Base-by-base conservation (phyloP, 2,329 filamentous ascomycete species). In the Xenosphaeropsis pyriputrescens region DNA sequence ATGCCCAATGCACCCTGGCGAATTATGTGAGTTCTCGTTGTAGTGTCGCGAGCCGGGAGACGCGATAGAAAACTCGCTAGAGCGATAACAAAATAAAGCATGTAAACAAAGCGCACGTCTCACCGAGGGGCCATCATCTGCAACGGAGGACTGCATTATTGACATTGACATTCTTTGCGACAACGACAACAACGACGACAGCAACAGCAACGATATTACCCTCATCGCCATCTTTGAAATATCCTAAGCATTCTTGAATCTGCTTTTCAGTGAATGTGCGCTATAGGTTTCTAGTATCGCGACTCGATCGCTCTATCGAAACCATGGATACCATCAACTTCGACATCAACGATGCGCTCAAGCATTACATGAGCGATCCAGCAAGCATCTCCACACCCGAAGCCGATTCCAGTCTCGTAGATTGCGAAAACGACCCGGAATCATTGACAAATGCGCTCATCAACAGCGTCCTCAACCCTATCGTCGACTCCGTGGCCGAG, bases 351-450 rank as follows among this genome's bases (percentile, higher is more conserved):
- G 82, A 94, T 65, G 85, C 86, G 47, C 80, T 96, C 59, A 95
- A 94, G 68, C 75, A 85, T 57, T 98, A 95, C 63, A 84, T 95
- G 72, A 93, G 85, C 62, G 89, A 96, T 57, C 89, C 91, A 7
- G 68, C 77, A 34, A 73, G 75, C 30, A 82, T 96, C 39, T 68
- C 81, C 6, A 95, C 88, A 2, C 79, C 83, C 32, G 89, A 96
- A 57, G 91, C 88, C 39, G 82, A 91, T 49, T 61, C 77, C 33
- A 74, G 81, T 42, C 74, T 98, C 15, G 70, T 86, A 50, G 89
- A 96, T 56, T 93, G 85, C 71, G 91, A 96, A 64, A 82, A 83
- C 57, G 85, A 95, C 50, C 83, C 85, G 37, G 85, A 95, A 53
- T 71, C 79, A 36, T 72, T 94, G 47, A 85, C 84, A 18, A 76